A percentile compares a stretch with the other conserved stretches of the same genome.
These are phyloP conservation scores for Aristolochia contorta DNA, from an alignment of 164 flowering plant genomes.

Conservation along the genomic window DNA sequence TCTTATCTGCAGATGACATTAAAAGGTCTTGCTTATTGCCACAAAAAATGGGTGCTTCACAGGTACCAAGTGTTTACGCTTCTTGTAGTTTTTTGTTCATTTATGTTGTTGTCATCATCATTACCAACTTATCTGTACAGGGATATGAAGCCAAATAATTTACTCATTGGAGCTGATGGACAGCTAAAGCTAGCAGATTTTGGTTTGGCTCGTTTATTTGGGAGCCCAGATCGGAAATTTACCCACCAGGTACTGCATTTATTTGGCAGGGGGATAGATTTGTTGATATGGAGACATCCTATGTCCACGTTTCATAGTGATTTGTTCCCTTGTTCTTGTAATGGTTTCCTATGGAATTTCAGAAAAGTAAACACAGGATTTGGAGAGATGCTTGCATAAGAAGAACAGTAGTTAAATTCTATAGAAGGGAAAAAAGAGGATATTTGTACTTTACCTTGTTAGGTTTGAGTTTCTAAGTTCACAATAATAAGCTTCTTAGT, in stretches of 20 bases:
- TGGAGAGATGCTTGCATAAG: too few relatives aligned
- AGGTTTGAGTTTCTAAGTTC: too few relatives aligned
- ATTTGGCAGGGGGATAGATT: neutral
- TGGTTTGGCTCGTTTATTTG: slow-evolving; percentile 93
- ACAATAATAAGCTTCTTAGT: too few relatives aligned
- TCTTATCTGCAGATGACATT: slow-evolving; percentile 91
- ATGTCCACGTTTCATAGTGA: too few relatives aligned
- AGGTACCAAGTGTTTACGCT: slow-evolving; percentile 32
- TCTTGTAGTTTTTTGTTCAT: neutral
- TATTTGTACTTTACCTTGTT: too few relatives aligned
- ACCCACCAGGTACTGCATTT: slow-evolving; percentile 68
- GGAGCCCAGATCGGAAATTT: slow-evolving; percentile 87
- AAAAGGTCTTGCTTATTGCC: slow-evolving; percentile 88
- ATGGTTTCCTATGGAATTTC: too few relatives aligned
- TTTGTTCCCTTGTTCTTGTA: too few relatives aligned
- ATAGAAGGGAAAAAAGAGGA: too few relatives aligned
- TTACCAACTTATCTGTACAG: slow-evolving; percentile 28
- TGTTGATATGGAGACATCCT: neutral
- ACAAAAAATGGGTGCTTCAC: slow-evolving; percentile 93
- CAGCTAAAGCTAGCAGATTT: slow-evolving; percentile 94
- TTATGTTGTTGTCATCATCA: slow-evolving; percentile 2
- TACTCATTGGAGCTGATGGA: slow-evolving; percentile 78
- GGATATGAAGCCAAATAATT: slow-evolving; percentile 99
- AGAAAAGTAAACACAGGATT: too few relatives aligned
- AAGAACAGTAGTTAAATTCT: too few relatives aligned